Evolutionary conservation across 1,139 yeast genomes (phyloP).

Genomic region (Nakaseomyces kungkrabaensis): DNA sequence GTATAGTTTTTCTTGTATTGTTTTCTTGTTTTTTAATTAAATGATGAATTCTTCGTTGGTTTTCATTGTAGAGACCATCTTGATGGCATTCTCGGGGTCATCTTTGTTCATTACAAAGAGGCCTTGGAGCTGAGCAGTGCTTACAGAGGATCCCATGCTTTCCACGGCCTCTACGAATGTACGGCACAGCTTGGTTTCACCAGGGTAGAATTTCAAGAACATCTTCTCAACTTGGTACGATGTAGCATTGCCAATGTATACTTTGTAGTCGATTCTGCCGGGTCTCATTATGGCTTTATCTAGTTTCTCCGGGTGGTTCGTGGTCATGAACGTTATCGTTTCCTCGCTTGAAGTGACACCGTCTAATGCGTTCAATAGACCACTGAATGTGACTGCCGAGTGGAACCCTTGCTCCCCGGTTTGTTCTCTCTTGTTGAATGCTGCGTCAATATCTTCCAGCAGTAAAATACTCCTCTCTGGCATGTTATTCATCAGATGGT

Average conservation of each 20-base stretch:
- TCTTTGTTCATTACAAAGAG: conserved; percentile 86
- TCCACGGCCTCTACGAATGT: conserved; percentile 47
- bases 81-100: conserved; percentile 67
- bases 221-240: conserved; percentile 67
- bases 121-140: conserved; percentile 95
- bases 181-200: conserved; percentile 49
- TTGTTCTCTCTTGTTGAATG: conserved; percentile 76
- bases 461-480: conserved; percentile 81
- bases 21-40: not conserved
- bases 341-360: conserved; percentile 99
- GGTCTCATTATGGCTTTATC: conserved; percentile 84
- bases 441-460: conserved; percentile 92
- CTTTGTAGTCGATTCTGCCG: conserved; percentile 85
- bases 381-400: conserved; percentile 92
- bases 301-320: conserved; percentile 87
- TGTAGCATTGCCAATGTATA: conserved; percentile 75
- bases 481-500: conserved; percentile 90
- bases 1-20: no score
- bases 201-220: conserved; percentile 82
- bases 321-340: conserved; percentile 93
- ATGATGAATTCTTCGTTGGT: conserved; percentile 1
- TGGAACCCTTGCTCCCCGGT: conserved; percentile 62
- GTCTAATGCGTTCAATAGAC: conserved; percentile 83
- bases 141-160: conserved; percentile 48
- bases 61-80: conserved; percentile 8